phyloP scores from a whole-genome alignment of 1,284 basidiomycete species.

The Apiotrichum mycotoxinovorans region DNA sequence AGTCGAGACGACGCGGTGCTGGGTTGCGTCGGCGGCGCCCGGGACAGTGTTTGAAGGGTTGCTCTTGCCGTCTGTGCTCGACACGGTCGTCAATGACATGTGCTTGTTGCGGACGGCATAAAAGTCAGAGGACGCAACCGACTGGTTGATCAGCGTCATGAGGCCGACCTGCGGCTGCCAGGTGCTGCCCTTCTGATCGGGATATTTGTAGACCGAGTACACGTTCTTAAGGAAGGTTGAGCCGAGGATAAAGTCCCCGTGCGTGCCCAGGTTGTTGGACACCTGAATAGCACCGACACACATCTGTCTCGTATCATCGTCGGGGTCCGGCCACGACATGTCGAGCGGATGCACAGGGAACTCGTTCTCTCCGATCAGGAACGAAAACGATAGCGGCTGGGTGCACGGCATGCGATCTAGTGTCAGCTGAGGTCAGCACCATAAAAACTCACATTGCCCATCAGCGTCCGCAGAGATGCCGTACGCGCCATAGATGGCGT shows the following conservation, averaged over 20 bases:
- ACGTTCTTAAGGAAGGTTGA: conserved; percentile 49
- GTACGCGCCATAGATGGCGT: conserved; percentile 41
- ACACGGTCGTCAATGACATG: conserved; percentile 35
- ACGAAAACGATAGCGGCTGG: conserved; percentile 37
- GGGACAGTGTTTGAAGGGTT: conserved; percentile 1
- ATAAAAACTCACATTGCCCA: conserved; percentile 34
- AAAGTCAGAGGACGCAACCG: conserved; percentile 43
- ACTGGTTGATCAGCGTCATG: conserved; percentile 41
- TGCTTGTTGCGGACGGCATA: conserved; percentile 43
- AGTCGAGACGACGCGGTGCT: conserved; percentile 29
- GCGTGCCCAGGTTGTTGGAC: conserved; percentile 24
- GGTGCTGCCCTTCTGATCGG: conserved; percentile 30
- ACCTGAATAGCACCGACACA: conserved; percentile 49
- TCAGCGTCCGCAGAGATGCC: conserved; percentile 36
- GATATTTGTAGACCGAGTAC: conserved; percentile 49
- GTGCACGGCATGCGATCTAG: conserved; percentile 48
- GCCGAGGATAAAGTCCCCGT: conserved; percentile 48
- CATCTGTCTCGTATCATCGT: conserved; percentile 31
- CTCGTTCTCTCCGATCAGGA: conserved; percentile 36
- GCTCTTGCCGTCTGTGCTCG: conserved; percentile 8
- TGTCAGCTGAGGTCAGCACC: background rate
- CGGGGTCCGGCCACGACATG: conserved; percentile 42
- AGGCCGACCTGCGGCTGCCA: conserved; percentile 48
- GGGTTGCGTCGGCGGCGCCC: conserved; percentile 9
- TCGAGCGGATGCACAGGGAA: conserved; percentile 48